A percentile compares a stretch with the other conserved stretches of the same genome.
These are phyloP conservation scores for Trichosporon asahii DNA, from an alignment of 1,284 basidiomycete genomes.

Conservation along the genomic window DNA sequence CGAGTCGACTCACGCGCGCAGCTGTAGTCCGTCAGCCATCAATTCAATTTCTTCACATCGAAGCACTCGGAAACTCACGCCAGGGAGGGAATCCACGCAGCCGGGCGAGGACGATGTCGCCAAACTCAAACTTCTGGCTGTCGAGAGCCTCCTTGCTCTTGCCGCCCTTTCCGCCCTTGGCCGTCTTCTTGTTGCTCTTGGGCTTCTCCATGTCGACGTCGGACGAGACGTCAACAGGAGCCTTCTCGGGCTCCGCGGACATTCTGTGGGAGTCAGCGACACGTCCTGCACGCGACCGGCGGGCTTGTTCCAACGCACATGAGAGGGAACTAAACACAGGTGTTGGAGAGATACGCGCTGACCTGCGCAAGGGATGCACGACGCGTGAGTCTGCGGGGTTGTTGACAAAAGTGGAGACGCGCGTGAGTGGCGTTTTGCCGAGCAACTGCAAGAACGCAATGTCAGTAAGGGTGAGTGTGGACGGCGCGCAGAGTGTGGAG, in stretches of 20 bases:
- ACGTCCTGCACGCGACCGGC: background rate
- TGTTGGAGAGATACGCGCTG: background rate
- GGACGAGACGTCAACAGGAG: constrained; percentile 15
- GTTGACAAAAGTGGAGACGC: constrained; percentile 6
- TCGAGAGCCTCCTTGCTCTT: constrained; percentile 24
- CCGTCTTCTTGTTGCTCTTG: constrained; percentile 43
- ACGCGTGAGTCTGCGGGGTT: background rate
- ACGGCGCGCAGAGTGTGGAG: background rate
- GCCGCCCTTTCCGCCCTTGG: constrained; percentile 14
- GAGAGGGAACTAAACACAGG: background rate
- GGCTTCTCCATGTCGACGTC: constrained; percentile 37
- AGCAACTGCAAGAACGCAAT: background rate
- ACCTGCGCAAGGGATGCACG: background rate
- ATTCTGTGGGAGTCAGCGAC: constrained; percentile 12
- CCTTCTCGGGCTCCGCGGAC: constrained; percentile 24
- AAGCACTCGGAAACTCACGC: constrained; percentile 52
- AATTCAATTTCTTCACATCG: background rate
- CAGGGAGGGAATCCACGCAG: constrained; percentile 90
- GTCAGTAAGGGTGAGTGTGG: background rate
- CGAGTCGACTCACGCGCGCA: constrained; percentile 21
- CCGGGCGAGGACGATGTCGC: constrained; percentile 87
- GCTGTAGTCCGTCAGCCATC: constrained; percentile 21
- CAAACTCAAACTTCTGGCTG: constrained; percentile 55
- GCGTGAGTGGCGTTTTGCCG: background rate
- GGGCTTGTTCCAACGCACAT: background rate